Conservation (phyloP, 257 asterid species). For the Solanum microdontum region DNA sequence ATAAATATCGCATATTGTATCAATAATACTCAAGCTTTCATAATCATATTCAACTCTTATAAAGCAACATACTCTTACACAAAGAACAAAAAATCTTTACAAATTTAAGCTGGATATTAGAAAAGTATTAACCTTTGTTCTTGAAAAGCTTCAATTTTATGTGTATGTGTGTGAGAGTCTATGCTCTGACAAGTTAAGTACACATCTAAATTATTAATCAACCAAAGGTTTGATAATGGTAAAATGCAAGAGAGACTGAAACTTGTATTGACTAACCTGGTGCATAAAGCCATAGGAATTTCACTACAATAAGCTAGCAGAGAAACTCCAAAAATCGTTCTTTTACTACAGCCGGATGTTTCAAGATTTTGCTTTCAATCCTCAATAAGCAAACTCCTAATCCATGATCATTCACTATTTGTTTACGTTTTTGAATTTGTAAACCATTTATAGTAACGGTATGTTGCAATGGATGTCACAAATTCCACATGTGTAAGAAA, state of each 20-base stretch:
- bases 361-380: neutral
- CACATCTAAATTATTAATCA: neutral
- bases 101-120: neutral
- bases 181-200: neutral
- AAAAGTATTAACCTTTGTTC: neutral
- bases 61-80: neutral
- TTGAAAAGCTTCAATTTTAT: neutral
- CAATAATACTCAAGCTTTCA: neutral
- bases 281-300: neutral
- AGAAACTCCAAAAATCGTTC: neutral
- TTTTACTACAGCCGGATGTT: neutral
- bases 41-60: neutral
- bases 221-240: neutral
- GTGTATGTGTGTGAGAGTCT: neutral
- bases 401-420: neutral
- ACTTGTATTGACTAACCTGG: neutral
- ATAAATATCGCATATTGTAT: neutral
- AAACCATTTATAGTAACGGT: neutral
- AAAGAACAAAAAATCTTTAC: too few relatives aligned
- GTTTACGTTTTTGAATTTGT: neutral
- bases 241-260: neutral
- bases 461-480: neutral
- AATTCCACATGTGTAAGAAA: neutral
- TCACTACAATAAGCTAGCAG: too few relatives aligned
- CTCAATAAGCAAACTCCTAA: neutral